These are phyloP conservation scores for Fusarium poae DNA, from an alignment of 2,329 filamentous ascomycete species.

Conservation along the genomic window DNA sequence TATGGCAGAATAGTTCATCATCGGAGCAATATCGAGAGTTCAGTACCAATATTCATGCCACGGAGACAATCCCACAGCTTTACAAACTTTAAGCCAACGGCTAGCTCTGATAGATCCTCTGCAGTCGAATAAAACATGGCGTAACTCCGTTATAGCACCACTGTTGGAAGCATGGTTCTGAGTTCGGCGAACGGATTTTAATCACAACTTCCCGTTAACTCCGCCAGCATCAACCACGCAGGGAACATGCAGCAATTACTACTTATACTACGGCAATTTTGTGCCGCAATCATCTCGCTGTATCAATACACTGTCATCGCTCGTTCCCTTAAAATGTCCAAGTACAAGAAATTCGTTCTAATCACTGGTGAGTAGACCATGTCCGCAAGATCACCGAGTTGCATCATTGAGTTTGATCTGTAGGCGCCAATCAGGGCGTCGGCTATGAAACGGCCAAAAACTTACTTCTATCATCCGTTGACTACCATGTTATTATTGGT, in stretches of 20 bases:
- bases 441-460: constrained; percentile 30
- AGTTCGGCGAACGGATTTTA: constrained; percentile 9
- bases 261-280: background rate
- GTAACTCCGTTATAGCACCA: constrained; percentile 10
- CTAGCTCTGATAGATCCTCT: rapidly evolving
- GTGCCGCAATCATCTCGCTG: rapidly evolving
- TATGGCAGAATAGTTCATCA: background rate
- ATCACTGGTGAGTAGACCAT: constrained; percentile 26
- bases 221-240: background rate
- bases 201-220: background rate
- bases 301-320: rapidly evolving
- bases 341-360: constrained; percentile 19
- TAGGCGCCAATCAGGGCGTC: constrained; percentile 32
- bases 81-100: too few species aligned
- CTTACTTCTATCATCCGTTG: constrained; percentile 1
- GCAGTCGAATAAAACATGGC: rapidly evolving
- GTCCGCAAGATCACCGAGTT: rapidly evolving
- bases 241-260: rapidly evolving
- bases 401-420: background rate
- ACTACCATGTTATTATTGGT: constrained; percentile 26
- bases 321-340: background rate
- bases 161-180: background rate
- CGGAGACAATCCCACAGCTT: too few species aligned
- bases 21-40: background rate
- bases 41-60: background rate